A percentile compares a stretch with the other conserved stretches of the same genome.
Evolutionary conservation across 2,329 filamentous ascomycete species (phyloP).

Genomic region (Emergomyces pasteurianus): DNA sequence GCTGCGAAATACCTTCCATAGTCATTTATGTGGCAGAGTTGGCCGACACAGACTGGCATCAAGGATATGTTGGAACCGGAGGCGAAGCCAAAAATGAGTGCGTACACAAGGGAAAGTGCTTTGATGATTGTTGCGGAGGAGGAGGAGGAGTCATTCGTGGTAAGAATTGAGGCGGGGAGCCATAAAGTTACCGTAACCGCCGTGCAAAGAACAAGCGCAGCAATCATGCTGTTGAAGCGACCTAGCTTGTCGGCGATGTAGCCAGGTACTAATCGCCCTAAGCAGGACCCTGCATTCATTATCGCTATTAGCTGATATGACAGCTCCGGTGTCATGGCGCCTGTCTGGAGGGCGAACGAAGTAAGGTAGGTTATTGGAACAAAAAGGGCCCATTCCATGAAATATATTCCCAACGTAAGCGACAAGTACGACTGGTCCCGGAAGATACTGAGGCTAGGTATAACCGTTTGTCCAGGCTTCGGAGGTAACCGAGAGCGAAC

Average conservation of each 20-base stretch:
- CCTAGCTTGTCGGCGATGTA: conserved; percentile 43
- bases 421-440: conserved; percentile 34
- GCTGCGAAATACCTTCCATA: conserved; percentile 18
- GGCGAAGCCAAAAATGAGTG: conserved; percentile 17
- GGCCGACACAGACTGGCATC: conserved; percentile 21
- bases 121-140: background rate
- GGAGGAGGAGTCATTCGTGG: conserved; percentile 22
- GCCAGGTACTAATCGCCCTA: conserved; percentile 45
- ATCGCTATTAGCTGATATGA: conserved; percentile 43
- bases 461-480: conserved; percentile 30
- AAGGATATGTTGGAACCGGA: conserved; percentile 20
- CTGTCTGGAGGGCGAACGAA: conserved; percentile 33
- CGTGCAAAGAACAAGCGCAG: conserved; percentile 35
- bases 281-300: conserved; percentile 36
- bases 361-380: conserved; percentile 42
- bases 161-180: conserved; percentile 40
- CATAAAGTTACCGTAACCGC: conserved; percentile 44
- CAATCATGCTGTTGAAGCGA: conserved; percentile 42
- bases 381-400: conserved; percentile 51
- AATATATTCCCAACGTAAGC: conserved; percentile 36
- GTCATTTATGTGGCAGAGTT: conserved; percentile 20
- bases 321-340: conserved; percentile 34
- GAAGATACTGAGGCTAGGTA: conserved; percentile 38
- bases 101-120: conserved; percentile 9
- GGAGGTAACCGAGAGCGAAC: conserved; percentile 12